Conservation (phyloP, 345 rosid genomes). For the Iberis pinnata region DNA sequence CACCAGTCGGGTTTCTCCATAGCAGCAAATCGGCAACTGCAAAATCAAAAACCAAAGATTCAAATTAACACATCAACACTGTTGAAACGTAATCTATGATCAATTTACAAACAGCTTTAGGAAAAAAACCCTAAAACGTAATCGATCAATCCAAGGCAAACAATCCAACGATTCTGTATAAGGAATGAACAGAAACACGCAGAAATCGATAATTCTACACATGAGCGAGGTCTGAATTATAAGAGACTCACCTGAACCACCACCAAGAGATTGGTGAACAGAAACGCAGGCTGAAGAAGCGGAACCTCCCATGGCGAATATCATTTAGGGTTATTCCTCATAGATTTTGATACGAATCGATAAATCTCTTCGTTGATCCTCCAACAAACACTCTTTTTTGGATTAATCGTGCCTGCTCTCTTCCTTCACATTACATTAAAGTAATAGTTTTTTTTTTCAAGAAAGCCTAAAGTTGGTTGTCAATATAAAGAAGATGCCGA, state of each 20-base stretch:
- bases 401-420: conserved; percentile 20
- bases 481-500: too few species aligned
- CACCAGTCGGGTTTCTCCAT: conserved; percentile 65
- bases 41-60: background rate
- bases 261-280: conserved; percentile 74
- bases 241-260: conserved; percentile 47
- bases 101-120: background rate
- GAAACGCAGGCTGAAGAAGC: conserved; percentile 37
- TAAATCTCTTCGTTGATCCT: background rate
- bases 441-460: background rate
- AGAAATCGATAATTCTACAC: background rate
- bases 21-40: conserved; percentile 76
- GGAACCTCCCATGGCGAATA: conserved; percentile 47
- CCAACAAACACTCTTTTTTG: background rate
- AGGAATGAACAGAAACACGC: background rate
- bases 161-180: background rate
- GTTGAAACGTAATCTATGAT: too few species aligned
- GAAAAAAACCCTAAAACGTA: background rate
- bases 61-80: too few species aligned
- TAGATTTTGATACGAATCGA: conserved; percentile 10
- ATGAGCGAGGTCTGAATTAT: background rate
- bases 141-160: background rate
- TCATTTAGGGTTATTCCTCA: conserved; percentile 30
- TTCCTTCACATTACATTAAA: conserved; percentile 8
- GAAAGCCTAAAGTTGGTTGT: background rate